phyloP scores from a whole-genome alignment of 495 filamentous ascomycete species.

The Xylaria acuta region DNA sequence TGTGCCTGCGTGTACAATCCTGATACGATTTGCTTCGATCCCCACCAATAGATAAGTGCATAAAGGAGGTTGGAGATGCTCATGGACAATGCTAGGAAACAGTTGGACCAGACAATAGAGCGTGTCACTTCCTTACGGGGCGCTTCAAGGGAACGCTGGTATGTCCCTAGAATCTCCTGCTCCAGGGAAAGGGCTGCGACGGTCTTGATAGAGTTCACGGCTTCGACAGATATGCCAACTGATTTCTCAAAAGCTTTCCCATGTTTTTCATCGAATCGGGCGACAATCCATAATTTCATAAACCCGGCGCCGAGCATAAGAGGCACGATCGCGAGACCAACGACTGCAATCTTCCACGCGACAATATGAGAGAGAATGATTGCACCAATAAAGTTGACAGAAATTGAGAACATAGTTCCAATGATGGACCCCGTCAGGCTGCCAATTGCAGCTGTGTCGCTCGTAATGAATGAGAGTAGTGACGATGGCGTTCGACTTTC shows the following conservation, averaged over 20 bases:
- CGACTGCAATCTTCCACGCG: slow-evolving; percentile 68
- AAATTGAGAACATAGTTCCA: slow-evolving; percentile 55
- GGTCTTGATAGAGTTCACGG: slow-evolving; percentile 60
- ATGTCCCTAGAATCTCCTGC: slow-evolving; percentile 50
- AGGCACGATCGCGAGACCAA: slow-evolving; percentile 62
- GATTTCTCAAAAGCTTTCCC: slow-evolving; percentile 59
- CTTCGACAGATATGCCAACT: slow-evolving; percentile 58
- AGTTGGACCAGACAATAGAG: slow-evolving; percentile 54
- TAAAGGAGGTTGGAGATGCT: slow-evolving; percentile 62
- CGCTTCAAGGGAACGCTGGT: slow-evolving; percentile 49
- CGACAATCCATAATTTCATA: slow-evolving; percentile 60
- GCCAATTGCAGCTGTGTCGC: slow-evolving; percentile 56
- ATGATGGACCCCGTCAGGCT: slow-evolving; percentile 53
- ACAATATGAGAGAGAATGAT: slow-evolving; percentile 62
- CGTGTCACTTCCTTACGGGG: slow-evolving; percentile 57
- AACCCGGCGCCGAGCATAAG: slow-evolving; percentile 60
- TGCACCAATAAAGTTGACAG: slow-evolving; percentile 50
- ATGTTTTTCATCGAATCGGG: slow-evolving; percentile 66
- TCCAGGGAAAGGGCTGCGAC: slow-evolving; percentile 60
- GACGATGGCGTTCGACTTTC: slow-evolving; percentile 56
- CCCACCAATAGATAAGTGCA: slow-evolving; percentile 74
- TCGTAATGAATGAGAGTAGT: slow-evolving; percentile 59
- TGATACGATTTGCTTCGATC: slow-evolving; percentile 59
- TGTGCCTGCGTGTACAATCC: slow-evolving; percentile 63
- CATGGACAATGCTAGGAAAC: slow-evolving; percentile 62